Evolutionary conservation across 2,329 filamentous ascomycete genomes (phyloP).

Genomic region (Claviceps capensis): DNA sequence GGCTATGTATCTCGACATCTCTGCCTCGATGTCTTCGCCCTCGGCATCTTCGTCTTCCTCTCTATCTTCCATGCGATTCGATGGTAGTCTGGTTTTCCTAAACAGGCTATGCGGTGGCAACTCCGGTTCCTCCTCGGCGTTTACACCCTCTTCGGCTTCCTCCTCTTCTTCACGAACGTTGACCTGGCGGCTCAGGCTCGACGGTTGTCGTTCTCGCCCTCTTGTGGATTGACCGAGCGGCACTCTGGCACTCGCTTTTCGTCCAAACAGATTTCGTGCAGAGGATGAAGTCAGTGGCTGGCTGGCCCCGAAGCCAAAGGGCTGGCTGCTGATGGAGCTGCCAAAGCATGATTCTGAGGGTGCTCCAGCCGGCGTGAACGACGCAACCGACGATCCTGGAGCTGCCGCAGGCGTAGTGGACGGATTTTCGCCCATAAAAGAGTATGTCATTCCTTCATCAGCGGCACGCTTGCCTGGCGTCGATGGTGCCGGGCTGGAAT

Average conservation of each 20-base stretch:
- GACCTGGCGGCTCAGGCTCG: conserved; percentile 33
- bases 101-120: conserved; percentile 21
- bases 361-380: conserved; percentile 42
- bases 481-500: conserved; percentile 32
- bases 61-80: conserved; percentile 8
- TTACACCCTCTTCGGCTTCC: conserved; percentile 18
- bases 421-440: conserved; percentile 29
- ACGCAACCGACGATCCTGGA: conserved; percentile 37
- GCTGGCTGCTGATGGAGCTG: conserved; percentile 34
- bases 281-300: conserved; percentile 14
- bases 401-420: conserved; percentile 40
- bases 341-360: conserved; percentile 41
- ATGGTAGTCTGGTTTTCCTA: conserved; percentile 11
- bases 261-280: conserved; percentile 24
- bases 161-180: conserved; percentile 19
- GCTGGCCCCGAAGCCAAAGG: conserved; percentile 24
- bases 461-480: conserved; percentile 32
- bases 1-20: conserved; percentile 23
- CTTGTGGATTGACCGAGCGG: conserved; percentile 36
- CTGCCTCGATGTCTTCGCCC: conserved; percentile 19
- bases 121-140: conserved; percentile 22
- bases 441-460: conserved; percentile 18
- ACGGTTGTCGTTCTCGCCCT: conserved; percentile 30
- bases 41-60: conserved; percentile 14
- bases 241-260: conserved; percentile 22